A percentile compares a stretch with the other conserved stretches of the same genome.
Conservation (phyloP, 352 stramenopile genomes). For the Phytophthora colocasiae region DNA sequence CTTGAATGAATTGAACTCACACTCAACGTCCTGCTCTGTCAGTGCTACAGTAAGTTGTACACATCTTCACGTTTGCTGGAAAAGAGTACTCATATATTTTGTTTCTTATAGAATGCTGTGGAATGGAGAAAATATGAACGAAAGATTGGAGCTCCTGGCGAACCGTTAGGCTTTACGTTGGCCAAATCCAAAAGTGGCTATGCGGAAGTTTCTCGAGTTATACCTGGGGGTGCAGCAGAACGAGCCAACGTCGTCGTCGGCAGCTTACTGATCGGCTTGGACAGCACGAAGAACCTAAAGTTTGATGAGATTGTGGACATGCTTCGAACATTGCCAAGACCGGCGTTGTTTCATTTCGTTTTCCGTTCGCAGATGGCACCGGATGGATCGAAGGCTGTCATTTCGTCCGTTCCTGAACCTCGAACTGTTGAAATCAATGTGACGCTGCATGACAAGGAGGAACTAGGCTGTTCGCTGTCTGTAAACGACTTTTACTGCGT, state of each 20-base stretch:
- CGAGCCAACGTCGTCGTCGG: constrained; percentile 68
- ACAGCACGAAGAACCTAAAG: constrained; percentile 57
- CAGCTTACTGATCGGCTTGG: constrained; percentile 78
- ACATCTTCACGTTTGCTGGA: background rate
- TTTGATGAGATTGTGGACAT: constrained; percentile 81
- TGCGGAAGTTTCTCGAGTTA: constrained; percentile 76
- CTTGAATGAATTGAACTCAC: constrained; percentile 60
- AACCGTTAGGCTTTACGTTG: constrained; percentile 74
- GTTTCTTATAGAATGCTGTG: constrained; percentile 30
- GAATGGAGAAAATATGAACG: constrained; percentile 75
- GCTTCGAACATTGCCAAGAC: constrained; percentile 55
- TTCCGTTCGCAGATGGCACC: constrained; percentile 44
- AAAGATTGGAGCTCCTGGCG: constrained; percentile 47
- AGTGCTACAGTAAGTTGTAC: constrained; percentile 40
- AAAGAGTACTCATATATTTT: constrained; percentile 3
- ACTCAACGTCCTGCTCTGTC: constrained; percentile 71
- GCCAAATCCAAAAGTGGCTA: constrained; percentile 72
- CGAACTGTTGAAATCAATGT: constrained; percentile 64
- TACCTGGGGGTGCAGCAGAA: constrained; percentile 63
- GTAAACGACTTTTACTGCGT: constrained; percentile 61
- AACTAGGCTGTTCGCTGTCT: constrained; percentile 70
- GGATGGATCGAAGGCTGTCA: constrained; percentile 33
- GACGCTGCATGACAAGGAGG: constrained; percentile 58
- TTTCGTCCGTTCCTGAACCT: constrained; percentile 71
- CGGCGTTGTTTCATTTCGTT: constrained; percentile 75